Evolutionary conservation across 2,329 filamentous ascomycete species (phyloP), one percentile per base, ranked within the genome.

Genomic region (Penicillium sp.): DNA sequence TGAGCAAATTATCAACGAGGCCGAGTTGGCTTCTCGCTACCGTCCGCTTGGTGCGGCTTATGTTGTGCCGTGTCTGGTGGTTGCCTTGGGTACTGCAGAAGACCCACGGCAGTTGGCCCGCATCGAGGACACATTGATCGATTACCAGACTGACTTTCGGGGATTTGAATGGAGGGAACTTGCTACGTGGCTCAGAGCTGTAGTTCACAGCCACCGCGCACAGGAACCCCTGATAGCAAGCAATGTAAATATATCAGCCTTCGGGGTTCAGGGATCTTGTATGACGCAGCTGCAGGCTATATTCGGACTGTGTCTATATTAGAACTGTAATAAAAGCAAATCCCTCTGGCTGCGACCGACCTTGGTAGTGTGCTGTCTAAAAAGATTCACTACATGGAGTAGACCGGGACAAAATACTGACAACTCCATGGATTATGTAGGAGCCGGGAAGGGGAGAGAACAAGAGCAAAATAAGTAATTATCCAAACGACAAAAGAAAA

Each of bases 401-500:
- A 25, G 17, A 42, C 17, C 7, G 19, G 9, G 36, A n/a, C 17
- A 38, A 28, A 30, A 14, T 43, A 37, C 47, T 10, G n/a, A 42
- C 28, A 35, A 31, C 26, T 47, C 19, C 22, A 45, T 38, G 47
- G 19, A 55, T 56, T 51, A 49, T 60, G 37, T 51, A 58, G 43
- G 40, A 45, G 36, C 47, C 19, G 44, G 41, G 8, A 43, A 25
- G n/a, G 30, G 22, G 17, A 26, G 37, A 36, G 17, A 50, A 51
- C n/a, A 36, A 42, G 28, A 46, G 38, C 28, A 50, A 57, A 45
- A 26, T 22, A n/a, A 22, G 10, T 16, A 31, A 38, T 42, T 36
- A 38, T 57, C 44, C 54, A 16, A 47, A 53, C 58, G 43, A 51
- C 35, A 53, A 55, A 51, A 53, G 25, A 45, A 45, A 62, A 53